A percentile compares a stretch with the other conserved stretches of the same genome.
Evolutionary conservation across 192 early-diverging fungal genomes (phyloP).

Genomic region (Gorgonomyces haynaldii): DNA sequence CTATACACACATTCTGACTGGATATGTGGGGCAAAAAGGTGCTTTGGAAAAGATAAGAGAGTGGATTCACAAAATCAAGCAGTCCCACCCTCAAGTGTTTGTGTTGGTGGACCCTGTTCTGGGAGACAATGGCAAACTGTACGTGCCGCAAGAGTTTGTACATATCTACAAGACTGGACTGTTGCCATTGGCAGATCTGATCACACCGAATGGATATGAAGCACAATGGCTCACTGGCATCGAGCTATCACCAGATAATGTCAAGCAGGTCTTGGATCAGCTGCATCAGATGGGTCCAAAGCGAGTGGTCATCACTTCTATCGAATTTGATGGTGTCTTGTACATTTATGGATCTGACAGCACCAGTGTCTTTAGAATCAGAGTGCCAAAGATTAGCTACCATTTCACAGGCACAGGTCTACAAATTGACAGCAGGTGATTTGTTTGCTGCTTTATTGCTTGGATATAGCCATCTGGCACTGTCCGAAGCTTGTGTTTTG

Average conservation of each 20-base stretch:
- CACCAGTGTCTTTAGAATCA: conserved; percentile 44
- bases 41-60: conserved; percentile 45
- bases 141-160: conserved; percentile 68
- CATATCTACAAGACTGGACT: conserved; percentile 62
- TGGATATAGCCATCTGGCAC: conserved; percentile 43
- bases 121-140: conserved; percentile 76
- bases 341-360: conserved; percentile 29
- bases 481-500: conserved; percentile 44
- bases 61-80: conserved; percentile 42
- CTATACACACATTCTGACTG: conserved; percentile 75
- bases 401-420: conserved; percentile 92
- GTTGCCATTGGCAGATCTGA: conserved; percentile 54
- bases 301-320: conserved; percentile 71
- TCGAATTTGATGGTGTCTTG: conserved; percentile 16
- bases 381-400: conserved; percentile 60
- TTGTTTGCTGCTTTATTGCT: conserved; percentile 65
- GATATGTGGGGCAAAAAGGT: conserved; percentile 72
- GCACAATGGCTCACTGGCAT: conserved; percentile 61
- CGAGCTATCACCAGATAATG: conserved; percentile 37
- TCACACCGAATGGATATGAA: conserved; percentile 91
- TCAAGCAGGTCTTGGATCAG: conserved; percentile 38
- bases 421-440: too few relatives aligned
- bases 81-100: conserved; percentile 26
- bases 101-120: conserved; percentile 74
- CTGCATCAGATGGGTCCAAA: conserved; percentile 58